Evolutionary conservation across 2,329 filamentous ascomycete genomes (phyloP).

Genomic region (Orbilia javanica): DNA sequence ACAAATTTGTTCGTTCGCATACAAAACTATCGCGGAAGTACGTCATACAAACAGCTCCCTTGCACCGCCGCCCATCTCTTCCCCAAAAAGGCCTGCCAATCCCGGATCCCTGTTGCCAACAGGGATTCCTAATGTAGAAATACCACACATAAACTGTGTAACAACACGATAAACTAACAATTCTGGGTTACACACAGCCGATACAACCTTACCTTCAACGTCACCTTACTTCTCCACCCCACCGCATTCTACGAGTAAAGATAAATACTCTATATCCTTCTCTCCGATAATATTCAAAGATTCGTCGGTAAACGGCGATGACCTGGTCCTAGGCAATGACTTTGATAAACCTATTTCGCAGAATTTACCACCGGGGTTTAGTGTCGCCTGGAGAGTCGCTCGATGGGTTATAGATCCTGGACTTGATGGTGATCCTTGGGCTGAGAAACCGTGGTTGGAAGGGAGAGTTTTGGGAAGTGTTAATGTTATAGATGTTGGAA

Average conservation of each 20-base stretch:
- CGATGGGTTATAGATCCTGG: constrained; percentile 93
- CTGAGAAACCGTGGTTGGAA: constrained; percentile 86
- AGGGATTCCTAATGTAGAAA: not conserved
- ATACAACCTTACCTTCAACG: constrained; percentile 17
- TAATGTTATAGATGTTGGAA: constrained; percentile 79
- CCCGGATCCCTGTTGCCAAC: not conserved
- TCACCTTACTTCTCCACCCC: constrained; percentile 45
- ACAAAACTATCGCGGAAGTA: constrained; percentile 43
- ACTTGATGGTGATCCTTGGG: constrained; percentile 88
- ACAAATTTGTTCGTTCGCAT: constrained; percentile 41
- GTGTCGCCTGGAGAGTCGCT: constrained; percentile 84
- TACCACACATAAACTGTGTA: not conserved
- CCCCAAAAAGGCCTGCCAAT: too few species aligned
- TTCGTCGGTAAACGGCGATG: constrained; percentile 74
- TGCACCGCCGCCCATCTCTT: not conserved
- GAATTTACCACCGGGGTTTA: constrained; percentile 85
- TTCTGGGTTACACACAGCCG: not conserved
- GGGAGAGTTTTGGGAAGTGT: constrained; percentile 84
- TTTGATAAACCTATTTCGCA: constrained; percentile 92
- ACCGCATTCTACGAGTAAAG: constrained; percentile 34
- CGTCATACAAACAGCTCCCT: too few species aligned
- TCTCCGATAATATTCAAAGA: constrained; percentile 37
- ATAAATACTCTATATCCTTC: constrained; percentile 55
- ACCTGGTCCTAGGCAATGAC: constrained; percentile 94
- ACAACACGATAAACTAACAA: not conserved